These are phyloP conservation scores for Amanita subjunquillea DNA, from an alignment of 768 basidiomycete genomes.

Conservation along the genomic window DNA sequence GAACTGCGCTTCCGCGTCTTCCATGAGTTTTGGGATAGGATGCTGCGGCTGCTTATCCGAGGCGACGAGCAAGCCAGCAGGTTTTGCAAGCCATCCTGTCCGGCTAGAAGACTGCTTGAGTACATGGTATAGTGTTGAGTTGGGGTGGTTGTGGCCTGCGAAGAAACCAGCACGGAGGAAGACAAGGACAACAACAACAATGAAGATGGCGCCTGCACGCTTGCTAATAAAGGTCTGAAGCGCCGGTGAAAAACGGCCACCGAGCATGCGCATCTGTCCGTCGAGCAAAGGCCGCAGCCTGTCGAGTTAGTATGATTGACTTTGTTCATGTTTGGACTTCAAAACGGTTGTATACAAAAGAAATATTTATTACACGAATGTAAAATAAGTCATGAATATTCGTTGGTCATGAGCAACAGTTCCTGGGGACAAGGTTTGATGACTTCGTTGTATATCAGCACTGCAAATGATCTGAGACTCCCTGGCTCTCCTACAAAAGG, in stretches of 20 bases:
- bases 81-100: constrained; percentile 11
- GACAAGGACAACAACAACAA: constrained; percentile 29
- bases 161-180: constrained; percentile 43
- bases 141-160: constrained; percentile 20
- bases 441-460: constrained; percentile 6
- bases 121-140: constrained; percentile 7
- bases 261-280: not conserved
- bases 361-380: not conserved
- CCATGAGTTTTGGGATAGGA: constrained; percentile 80
- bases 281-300: not conserved
- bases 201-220: constrained; percentile 29
- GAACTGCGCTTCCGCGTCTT: constrained; percentile 71
- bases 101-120: not conserved
- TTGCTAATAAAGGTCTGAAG: constrained; percentile 1
- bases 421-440: constrained; percentile 1
- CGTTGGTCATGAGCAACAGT: not conserved
- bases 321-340: not conserved
- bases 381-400: constrained; percentile 5
- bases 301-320: not conserved
- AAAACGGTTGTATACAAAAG: not conserved
- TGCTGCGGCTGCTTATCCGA: constrained; percentile 28
- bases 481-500: not conserved
- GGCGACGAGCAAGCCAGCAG: constrained; percentile 9
- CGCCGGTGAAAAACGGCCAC: not conserved
- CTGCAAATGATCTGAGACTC: not conserved